Evolutionary conservation across 192 early-diverging fungal genomes (phyloP), one percentile per base, ranked within the genome.

Genomic region (Backusella westeae): DNA sequence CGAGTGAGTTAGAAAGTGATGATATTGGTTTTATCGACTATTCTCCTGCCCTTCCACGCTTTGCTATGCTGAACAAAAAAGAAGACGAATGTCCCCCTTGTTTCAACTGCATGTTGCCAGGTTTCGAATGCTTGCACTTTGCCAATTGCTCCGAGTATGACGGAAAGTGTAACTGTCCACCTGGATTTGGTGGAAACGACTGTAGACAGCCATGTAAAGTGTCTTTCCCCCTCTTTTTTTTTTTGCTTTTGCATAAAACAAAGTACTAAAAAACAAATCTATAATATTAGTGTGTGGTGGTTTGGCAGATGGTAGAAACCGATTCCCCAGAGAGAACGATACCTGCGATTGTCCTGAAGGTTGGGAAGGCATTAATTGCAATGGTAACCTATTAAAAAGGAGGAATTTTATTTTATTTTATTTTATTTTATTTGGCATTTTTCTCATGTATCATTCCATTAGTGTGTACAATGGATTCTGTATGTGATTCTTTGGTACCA

Each of bases 361-460:
- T 19, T 98, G 96, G 96, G 90, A 89, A 46, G 96, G 96, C 52
- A 94, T 95, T 79, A 98, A 98, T 79, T 98, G 96, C 87, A 98
- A 98, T 83, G 89, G 90, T 92, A 81, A 39, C 70, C 35, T 17
- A 35, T 49, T 35, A 23, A 8, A 67, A 3, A 21, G 12, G 8
- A 34, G 56, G 21, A 8, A 23, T 12, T 14, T 23, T 29, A 21
- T 53, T 39, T 49, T 41, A 44, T 71, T 34, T 29, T 29, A 29
- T 0, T 76, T 21, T 41, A 44, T 71, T 34, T 29, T 29, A 29
- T 0, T 76, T 21, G 36, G 14, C 68, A 9, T 34, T 46, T 39
- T 46, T 39, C 38, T 39, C 23, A 34, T 44, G 66, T 15, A n/a
- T 69, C 14, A 67, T 5, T 29, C 67, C n/a, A 52, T 8, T 67